Base-by-base conservation (phyloP, 306 rosid genomes). In the Bauhinia variegata region DNA sequence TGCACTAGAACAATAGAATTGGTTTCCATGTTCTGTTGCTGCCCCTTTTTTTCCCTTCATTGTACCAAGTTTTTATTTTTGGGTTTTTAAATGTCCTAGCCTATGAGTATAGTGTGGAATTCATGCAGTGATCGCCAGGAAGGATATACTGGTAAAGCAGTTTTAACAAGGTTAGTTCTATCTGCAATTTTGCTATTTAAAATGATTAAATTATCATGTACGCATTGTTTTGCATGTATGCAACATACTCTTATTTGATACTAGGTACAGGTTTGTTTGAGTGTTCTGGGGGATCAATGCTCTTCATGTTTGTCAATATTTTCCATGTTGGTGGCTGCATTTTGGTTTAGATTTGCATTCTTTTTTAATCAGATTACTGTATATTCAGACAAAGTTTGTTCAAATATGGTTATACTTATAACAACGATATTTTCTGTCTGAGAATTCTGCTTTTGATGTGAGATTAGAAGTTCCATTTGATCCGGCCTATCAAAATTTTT, bases 111-210 rank as follows among this genome's bases (percentile, higher is more conserved):
- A 73, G 91, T 84, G 75, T 90, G 98, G 65, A 84, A 53, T 76
- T 83, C 98, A 78, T 93, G 86, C 73, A 77, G 93, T 57, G 87
- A 79, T 6, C 84, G 88, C n/a, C 86, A 88, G 70, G 97, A 93
- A 72, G 98, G 98, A 70, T 88, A 93, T 69, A 89, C 95, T 0
- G 92, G 89, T 75, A 93, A 86, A 73, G 98, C 98, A 64, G 96
- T 93, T 75, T 81, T 63, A 54, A 76, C 89, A 80, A 93, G 97
- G 98, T 90, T 60, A 70, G 80, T 66, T 47, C 52, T 54, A 39
- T 76, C 49, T 58, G 53, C 60, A 18, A 9, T 63, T 53, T 64
- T 68, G n/a, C 54, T 48, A 42, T 68, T 43, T 65, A 28, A 44
- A 51, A n/a, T 36, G 36, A 62, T 58, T 6, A 16, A 52, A 18